Percentiles rank a stretch among this genome's conserved stretches.
Evolutionary conservation across 2,329 filamentous ascomycete genomes (phyloP).

Genomic region (Calycina herbarum): DNA sequence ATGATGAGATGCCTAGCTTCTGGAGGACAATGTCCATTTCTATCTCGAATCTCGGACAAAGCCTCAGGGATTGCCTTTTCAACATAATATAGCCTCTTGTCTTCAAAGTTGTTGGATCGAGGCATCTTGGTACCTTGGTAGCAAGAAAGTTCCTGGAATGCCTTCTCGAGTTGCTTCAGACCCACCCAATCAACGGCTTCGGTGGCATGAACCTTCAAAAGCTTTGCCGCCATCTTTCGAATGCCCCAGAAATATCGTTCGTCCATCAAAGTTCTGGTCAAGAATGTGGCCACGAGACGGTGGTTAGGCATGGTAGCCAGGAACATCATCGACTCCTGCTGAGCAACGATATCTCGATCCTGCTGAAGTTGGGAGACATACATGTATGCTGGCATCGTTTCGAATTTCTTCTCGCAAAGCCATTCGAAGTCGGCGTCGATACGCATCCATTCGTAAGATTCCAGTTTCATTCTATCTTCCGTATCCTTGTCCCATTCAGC

Average conservation of each 20-base stretch:
- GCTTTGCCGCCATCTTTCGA: conserved; percentile 77
- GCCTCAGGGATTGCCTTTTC: conserved; percentile 81
- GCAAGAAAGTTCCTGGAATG: conserved; percentile 88
- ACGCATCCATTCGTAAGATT: conserved; percentile 98
- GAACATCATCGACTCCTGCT: conserved; percentile 74
- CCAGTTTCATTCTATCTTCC: conserved; percentile 87
- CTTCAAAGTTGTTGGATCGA: conserved; percentile 85
- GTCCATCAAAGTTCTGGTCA: conserved; percentile 88
- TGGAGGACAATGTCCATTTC: conserved; percentile 73
- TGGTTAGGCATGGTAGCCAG: conserved; percentile 67
- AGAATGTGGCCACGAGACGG: conserved; percentile 82
- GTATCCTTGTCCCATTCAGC: conserved; percentile 88
- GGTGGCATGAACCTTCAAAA: conserved; percentile 74
- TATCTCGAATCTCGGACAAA: conserved; percentile 75
- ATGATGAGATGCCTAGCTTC: conserved; percentile 81
- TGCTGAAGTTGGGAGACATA: conserved; percentile 96
- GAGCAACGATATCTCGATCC: conserved; percentile 93
- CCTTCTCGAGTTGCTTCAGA: conserved; percentile 77
- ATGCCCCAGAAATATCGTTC: conserved; percentile 92
- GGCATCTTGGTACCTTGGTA: conserved; percentile 76
- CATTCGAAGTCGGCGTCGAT: conserved; percentile 98
- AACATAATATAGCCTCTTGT: conserved; percentile 81
- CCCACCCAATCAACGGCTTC: conserved; percentile 74
- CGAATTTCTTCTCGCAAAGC: conserved; percentile 79
- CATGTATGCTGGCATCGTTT: conserved; percentile 91